A percentile compares a stretch with the other conserved stretches of the same genome.
These are phyloP conservation scores for Cytospora piceae DNA, from an alignment of 2,329 filamentous ascomycete genomes.

Conservation along the genomic window DNA sequence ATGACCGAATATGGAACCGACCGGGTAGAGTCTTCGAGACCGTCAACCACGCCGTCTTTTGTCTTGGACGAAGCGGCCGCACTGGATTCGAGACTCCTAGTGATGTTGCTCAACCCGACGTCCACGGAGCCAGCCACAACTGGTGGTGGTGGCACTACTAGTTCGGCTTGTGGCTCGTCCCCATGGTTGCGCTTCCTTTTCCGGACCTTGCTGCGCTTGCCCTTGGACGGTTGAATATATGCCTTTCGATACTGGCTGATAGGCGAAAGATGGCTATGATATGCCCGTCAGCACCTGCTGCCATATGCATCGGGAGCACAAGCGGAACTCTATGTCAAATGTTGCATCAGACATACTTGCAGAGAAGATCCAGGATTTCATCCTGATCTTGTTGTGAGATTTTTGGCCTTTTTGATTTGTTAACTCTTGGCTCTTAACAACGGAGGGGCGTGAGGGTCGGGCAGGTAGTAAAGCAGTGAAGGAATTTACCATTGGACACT, in stretches of 20 bases:
- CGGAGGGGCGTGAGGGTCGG: slow-evolving; percentile 12
- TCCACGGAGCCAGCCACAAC: slow-evolving; percentile 62
- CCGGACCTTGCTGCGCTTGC: slow-evolving; percentile 60
- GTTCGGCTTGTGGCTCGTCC: slow-evolving; percentile 30
- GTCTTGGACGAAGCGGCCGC: slow-evolving; percentile 34
- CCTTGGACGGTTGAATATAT: slow-evolving; percentile 61
- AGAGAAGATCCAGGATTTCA: slow-evolving; percentile 67
- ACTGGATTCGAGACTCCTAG: slow-evolving; percentile 57
- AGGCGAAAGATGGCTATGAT: slow-evolving; percentile 61
- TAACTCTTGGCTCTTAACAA: not conserved
- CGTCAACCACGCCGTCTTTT: not conserved
- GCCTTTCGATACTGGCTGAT: slow-evolving; percentile 63
- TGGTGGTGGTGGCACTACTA: slow-evolving; percentile 46
- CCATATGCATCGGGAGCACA: not conserved
- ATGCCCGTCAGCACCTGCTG: slow-evolving; percentile 13
- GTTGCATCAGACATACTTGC: slow-evolving; percentile 54
- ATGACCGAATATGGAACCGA: slow-evolving; percentile 53
- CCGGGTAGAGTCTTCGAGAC: not conserved
- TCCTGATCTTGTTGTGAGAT: slow-evolving; percentile 63
- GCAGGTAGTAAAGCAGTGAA: not conserved
- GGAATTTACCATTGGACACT: slow-evolving; percentile 58
- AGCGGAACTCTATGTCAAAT: not conserved
- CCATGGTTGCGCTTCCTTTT: slow-evolving; percentile 47
- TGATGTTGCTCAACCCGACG: slow-evolving; percentile 67
- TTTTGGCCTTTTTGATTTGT: slow-evolving; percentile 58